Percentiles rank a stretch among this genome's conserved stretches.
phyloP scores from a whole-genome alignment of 129 eudicot genomes.

The Daucus carota region DNA sequence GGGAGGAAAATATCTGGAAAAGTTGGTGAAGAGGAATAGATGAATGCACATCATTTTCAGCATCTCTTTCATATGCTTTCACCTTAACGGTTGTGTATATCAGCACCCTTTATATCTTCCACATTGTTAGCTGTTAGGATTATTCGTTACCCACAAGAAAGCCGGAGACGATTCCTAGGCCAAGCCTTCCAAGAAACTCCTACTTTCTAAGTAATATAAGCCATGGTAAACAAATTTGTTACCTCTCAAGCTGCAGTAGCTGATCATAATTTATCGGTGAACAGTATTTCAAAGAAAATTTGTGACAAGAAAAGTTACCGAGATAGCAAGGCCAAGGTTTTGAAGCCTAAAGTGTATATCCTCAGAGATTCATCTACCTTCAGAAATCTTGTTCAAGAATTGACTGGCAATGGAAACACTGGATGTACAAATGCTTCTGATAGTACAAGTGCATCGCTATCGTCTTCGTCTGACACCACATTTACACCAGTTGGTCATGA shows the following conservation, averaged over 20 bases:
- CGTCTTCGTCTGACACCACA: constrained; percentile 18
- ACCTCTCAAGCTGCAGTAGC: not conserved
- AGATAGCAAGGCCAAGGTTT: constrained; percentile 18
- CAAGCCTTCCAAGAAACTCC: constrained; percentile 3
- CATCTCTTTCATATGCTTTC: constrained; percentile 21
- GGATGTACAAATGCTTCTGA: not conserved
- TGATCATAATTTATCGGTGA: constrained; percentile 20
- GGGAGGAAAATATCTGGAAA: constrained; percentile 6
- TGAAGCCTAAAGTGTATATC: constrained; percentile 54
- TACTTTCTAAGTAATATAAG: not conserved
- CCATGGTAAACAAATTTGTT: not conserved
- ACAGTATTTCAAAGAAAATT: constrained; percentile 15
- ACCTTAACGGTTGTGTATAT: constrained; percentile 21
- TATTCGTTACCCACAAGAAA: constrained; percentile 34
- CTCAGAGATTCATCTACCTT: constrained; percentile 44
- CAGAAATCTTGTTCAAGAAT: constrained; percentile 58
- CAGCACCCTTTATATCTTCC: constrained; percentile 11
- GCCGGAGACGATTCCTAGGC: constrained; percentile 18
- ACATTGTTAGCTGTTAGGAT: constrained; percentile 35
- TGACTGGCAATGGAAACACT: constrained; percentile 39
- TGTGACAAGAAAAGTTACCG: constrained; percentile 23
- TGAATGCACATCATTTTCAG: constrained; percentile 25
- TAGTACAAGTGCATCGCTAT: not conserved
- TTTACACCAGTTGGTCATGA: not conserved
- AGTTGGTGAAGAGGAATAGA: constrained; percentile 3